These are phyloP conservation scores for Arachis monticola DNA, from an alignment of 331 rosid species.

Conservation along the genomic window DNA sequence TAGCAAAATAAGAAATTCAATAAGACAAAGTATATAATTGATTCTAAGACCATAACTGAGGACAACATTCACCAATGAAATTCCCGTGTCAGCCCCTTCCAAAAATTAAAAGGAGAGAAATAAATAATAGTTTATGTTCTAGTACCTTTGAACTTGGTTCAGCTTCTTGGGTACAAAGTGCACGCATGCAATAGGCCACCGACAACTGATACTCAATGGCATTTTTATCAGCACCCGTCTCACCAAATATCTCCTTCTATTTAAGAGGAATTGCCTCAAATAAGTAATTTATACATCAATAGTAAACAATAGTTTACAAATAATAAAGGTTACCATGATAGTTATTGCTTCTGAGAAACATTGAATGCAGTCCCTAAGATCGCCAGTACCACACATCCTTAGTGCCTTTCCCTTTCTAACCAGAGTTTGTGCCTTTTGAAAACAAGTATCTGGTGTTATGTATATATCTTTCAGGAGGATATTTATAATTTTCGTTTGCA, in stretches of 20 bases:
- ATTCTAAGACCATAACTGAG: constrained; percentile 25
- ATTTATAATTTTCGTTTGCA: constrained; percentile 71
- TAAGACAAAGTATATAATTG: constrained; percentile 22
- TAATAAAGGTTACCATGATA: constrained; percentile 57
- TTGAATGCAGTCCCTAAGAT: constrained; percentile 66
- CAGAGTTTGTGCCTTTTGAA: constrained; percentile 69
- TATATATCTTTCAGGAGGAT: constrained; percentile 68
- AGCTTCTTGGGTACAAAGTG: constrained; percentile 80
- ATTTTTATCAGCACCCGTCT: constrained; percentile 38
- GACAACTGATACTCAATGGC: constrained; percentile 64
- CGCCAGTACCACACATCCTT: constrained; percentile 52
- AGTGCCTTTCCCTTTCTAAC: constrained; percentile 74
- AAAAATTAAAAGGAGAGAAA: not conserved
- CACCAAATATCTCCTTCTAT: constrained; percentile 62
- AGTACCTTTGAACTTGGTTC: constrained; percentile 81
- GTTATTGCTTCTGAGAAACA: constrained; percentile 82
- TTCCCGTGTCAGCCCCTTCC: not conserved
- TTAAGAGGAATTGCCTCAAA: constrained; percentile 42
- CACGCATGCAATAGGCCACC: constrained; percentile 76
- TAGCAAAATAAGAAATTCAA: not conserved
- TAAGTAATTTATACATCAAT: constrained; percentile 47
- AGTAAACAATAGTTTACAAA: constrained; percentile 23
- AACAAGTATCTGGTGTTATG: constrained; percentile 52
- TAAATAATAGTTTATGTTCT: constrained; percentile 38
- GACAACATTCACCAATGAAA: constrained; percentile 17